Conservation (phyloP, 495 filamentous ascomycete species). For the Penicillium waksmanii region DNA sequence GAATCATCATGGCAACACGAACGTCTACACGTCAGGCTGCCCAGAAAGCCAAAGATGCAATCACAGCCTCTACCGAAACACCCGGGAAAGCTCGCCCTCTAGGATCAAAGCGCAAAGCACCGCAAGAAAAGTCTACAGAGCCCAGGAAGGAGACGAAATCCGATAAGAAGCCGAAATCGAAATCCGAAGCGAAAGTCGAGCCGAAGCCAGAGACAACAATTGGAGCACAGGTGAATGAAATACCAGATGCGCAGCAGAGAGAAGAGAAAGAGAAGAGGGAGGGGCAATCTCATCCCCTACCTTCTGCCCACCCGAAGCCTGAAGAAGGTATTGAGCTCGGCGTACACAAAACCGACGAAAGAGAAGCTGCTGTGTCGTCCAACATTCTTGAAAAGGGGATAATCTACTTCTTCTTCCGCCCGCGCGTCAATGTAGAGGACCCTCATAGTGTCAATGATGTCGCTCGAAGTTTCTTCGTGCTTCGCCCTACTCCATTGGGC, state of each 20-base stretch:
- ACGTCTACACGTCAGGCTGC: conserved; percentile 50
- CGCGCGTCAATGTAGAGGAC: conserved; percentile 72
- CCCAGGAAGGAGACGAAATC: conserved; percentile 40
- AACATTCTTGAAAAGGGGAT: conserved; percentile 88
- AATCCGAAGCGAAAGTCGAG: conserved; percentile 37
- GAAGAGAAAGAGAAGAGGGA: conserved; percentile 16
- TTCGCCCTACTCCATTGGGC: conserved; percentile 73
- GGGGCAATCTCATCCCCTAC: background rate
- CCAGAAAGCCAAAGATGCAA: conserved; percentile 51
- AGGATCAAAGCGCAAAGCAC: conserved; percentile 43
- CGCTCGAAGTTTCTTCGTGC: conserved; percentile 78
- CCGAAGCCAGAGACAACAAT: conserved; percentile 37
- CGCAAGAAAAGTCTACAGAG: conserved; percentile 25
- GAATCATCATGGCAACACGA: conserved; percentile 37
- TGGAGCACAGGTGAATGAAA: background rate
- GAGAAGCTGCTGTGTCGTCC: conserved; percentile 64
- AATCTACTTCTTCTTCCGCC: conserved; percentile 91
- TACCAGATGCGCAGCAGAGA: conserved; percentile 25
- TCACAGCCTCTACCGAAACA: conserved; percentile 31
- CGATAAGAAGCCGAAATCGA: conserved; percentile 25
- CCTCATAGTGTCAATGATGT: conserved; percentile 73
- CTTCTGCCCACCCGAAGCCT: conserved; percentile 11
- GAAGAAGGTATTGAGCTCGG: conserved; percentile 21
- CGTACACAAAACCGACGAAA: conserved; percentile 44
- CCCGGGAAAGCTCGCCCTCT: conserved; percentile 24